Evolutionary conservation across 345 rosid species (phyloP).

Genomic region (Pseudoturritis turrita): DNA sequence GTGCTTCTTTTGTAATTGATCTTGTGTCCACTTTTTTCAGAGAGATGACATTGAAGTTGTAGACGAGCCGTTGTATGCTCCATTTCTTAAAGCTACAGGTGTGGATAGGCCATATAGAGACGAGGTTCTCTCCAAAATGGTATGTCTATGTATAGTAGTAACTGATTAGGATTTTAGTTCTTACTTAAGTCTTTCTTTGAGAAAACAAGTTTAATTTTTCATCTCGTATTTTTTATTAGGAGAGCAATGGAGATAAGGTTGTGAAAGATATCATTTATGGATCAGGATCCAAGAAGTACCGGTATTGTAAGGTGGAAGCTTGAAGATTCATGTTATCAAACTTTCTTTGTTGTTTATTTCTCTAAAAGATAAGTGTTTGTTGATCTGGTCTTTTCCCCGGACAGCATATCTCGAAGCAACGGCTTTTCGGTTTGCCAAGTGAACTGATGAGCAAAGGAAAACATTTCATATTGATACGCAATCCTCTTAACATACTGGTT

Average conservation of each 20-base stretch:
- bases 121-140: slow-evolving; percentile 58
- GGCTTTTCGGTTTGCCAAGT: slow-evolving; percentile 52
- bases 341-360: neutral
- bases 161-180: neutral
- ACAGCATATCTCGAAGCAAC: slow-evolving; percentile 72
- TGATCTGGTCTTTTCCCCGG: neutral
- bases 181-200: neutral
- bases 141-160: slow-evolving; percentile 9
- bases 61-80: slow-evolving; percentile 71
- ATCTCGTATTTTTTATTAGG: slow-evolving; percentile 31
- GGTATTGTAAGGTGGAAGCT: slow-evolving; percentile 72
- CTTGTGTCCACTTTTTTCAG: slow-evolving; percentile 29
- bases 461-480: slow-evolving; percentile 71
- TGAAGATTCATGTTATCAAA: neutral
- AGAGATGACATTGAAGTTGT: slow-evolving; percentile 77
- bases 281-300: slow-evolving; percentile 64
- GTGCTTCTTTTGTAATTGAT: neutral
- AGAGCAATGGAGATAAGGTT: slow-evolving; percentile 63
- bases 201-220: neutral
- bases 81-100: slow-evolving; percentile 51
- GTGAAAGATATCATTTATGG: slow-evolving; percentile 63
- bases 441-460: slow-evolving; percentile 75
- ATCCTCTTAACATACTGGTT: slow-evolving; percentile 77
- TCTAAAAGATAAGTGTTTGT: neutral
- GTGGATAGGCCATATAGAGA: slow-evolving; percentile 62